Percentiles rank a stretch among this genome's conserved stretches.
phyloP scores from a whole-genome alignment of 768 basidiomycete species.

The Pluteus cervinus region DNA sequence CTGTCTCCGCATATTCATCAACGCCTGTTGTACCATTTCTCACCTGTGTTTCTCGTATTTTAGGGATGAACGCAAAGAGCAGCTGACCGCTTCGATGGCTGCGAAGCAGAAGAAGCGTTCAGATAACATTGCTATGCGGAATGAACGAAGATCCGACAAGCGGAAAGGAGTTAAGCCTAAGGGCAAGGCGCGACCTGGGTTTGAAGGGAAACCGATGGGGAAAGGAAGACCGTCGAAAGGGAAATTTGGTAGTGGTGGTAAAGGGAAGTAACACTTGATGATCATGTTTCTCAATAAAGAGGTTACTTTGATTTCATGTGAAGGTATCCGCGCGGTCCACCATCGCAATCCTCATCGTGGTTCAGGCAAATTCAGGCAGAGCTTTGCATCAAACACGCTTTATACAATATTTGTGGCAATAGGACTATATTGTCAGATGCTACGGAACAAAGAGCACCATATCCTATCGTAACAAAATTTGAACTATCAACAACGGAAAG shows the following conservation, averaged over 20 bases:
- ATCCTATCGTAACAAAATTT: too few species aligned
- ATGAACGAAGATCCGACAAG: slow-evolving; percentile 71
- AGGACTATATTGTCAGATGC: too few species aligned
- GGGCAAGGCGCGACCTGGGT: slow-evolving; percentile 71
- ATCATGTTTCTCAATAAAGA: too few species aligned
- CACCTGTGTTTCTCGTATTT: slow-evolving; percentile 1
- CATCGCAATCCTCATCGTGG: too few species aligned
- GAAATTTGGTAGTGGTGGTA: slow-evolving; percentile 23
- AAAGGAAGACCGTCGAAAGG: slow-evolving; percentile 37
- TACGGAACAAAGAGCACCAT: too few species aligned
- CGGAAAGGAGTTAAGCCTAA: slow-evolving; percentile 47
- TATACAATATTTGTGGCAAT: too few species aligned
- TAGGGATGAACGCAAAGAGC: slow-evolving; percentile 87
- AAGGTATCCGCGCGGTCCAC: too few species aligned
- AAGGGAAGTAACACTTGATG: slow-evolving; percentile 23
- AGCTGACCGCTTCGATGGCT: slow-evolving; percentile 66
- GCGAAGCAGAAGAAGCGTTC: slow-evolving; percentile 86
- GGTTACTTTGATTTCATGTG: too few species aligned
- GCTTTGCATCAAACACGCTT: too few species aligned
- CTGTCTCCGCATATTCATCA: slow-evolving; percentile 21
- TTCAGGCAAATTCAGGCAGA: too few species aligned
- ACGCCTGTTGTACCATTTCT: slow-evolving; percentile 4
- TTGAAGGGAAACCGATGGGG: slow-evolving; percentile 80
- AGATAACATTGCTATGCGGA: slow-evolving; percentile 85
- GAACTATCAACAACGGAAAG: too few species aligned